Evolutionary conservation across 495 filamentous ascomycete species (phyloP).

Genomic region (Penicillium maclennaniae): DNA sequence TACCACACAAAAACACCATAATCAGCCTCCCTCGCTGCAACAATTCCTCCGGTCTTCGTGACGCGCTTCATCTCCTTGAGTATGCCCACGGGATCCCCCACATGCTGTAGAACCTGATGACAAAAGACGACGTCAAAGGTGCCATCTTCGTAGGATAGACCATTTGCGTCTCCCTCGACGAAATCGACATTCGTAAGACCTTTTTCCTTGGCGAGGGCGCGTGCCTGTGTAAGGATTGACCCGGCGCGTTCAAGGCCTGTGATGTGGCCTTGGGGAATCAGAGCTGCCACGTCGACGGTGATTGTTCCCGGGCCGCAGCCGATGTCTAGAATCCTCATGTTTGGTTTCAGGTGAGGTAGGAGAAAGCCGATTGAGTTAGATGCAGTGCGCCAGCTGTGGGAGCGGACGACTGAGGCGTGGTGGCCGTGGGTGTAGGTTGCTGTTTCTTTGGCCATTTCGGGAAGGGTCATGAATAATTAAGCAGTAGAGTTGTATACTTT

Average conservation of each 20-base stretch:
- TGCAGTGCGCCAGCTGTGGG: conserved; percentile 48
- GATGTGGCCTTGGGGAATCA: conserved; percentile 44
- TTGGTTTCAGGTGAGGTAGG: conserved; percentile 41
- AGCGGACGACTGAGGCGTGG: conserved; percentile 43
- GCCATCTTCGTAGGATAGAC: conserved; percentile 39
- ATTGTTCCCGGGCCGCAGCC: conserved; percentile 59
- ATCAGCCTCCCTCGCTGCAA: conserved; percentile 48
- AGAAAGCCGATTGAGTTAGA: conserved; percentile 47
- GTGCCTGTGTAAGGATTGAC: conserved; percentile 36
- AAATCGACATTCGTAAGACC: conserved; percentile 45
- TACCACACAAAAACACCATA: conserved; percentile 41
- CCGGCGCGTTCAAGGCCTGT: conserved; percentile 37
- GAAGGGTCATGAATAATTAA: background rate
- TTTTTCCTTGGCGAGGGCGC: conserved; percentile 28
- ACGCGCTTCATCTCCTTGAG: conserved; percentile 50
- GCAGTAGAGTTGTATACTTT: too few species aligned
- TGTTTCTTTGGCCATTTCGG: conserved; percentile 24
- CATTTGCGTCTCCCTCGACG: conserved; percentile 41
- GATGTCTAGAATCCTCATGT: conserved; percentile 52
- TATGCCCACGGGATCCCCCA: conserved; percentile 37
- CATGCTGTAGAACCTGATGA: conserved; percentile 53
- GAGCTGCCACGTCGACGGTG: conserved; percentile 47
- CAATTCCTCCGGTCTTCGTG: conserved; percentile 46
- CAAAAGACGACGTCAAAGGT: conserved; percentile 55
- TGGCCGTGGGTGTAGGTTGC: conserved; percentile 51